Conservation (phyloP, 2,329 filamentous ascomycete species). For the Paraphoma sp. region DNA sequence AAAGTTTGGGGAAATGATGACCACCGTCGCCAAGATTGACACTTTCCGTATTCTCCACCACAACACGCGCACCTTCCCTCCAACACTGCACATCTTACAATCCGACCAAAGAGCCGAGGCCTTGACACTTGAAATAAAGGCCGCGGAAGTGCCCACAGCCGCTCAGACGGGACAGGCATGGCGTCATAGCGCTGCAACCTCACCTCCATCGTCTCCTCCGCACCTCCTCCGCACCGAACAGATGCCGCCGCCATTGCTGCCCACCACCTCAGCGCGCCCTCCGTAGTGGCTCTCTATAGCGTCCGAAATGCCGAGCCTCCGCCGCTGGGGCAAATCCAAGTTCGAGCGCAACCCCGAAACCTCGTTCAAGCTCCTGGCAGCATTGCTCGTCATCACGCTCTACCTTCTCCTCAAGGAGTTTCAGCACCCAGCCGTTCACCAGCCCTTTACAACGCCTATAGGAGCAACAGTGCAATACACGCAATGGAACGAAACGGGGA, state of each 20-base stretch:
- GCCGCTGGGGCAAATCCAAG: slow-evolving; percentile 46
- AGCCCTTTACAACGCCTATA: slow-evolving; percentile 10
- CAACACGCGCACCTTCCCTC: neutral
- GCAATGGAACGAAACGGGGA: slow-evolving; percentile 44
- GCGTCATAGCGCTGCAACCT: neutral
- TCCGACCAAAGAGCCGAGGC: neutral
- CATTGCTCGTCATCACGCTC: slow-evolving; percentile 48
- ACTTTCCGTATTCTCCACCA: neutral
- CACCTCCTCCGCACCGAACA: slow-evolving; percentile 26
- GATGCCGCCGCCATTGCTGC: slow-evolving; percentile 26
- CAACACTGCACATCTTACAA: neutral
- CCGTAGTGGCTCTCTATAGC: slow-evolving; percentile 11
- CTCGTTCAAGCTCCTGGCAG: slow-evolving; percentile 51
- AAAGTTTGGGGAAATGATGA: neutral
- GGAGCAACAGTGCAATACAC: slow-evolving; percentile 43
- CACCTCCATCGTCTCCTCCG: slow-evolving; percentile 1
- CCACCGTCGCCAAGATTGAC: neutral
- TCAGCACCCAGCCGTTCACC: slow-evolving; percentile 37
- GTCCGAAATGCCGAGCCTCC: slow-evolving; percentile 42
- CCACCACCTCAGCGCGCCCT: slow-evolving; percentile 23
- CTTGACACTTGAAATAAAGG: neutral
- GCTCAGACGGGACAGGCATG: neutral
- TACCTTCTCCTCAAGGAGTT: slow-evolving; percentile 50
- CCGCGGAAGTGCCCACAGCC: neutral
- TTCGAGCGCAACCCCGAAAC: slow-evolving; percentile 49